A percentile compares a stretch with the other conserved stretches of the same genome.
Conservation (phyloP, 345 rosid genomes). For the Sapria himalayana region DNA sequence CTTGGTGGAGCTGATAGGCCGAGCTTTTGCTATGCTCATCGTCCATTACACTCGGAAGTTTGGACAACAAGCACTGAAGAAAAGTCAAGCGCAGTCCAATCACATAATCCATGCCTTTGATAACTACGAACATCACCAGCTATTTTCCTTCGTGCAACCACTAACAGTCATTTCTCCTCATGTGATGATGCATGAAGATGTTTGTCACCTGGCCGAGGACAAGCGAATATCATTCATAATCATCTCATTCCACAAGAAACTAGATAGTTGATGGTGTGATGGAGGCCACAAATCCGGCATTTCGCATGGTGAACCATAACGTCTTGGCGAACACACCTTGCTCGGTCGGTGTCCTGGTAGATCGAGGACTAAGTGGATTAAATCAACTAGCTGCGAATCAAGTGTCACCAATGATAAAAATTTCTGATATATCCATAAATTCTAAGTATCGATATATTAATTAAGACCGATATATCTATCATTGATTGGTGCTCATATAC, state of each 20-base stretch:
- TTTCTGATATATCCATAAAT: too few species aligned
- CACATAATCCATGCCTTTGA: slow-evolving; percentile 81
- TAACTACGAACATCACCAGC: slow-evolving; percentile 51
- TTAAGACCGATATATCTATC: too few species aligned
- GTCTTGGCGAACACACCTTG: slow-evolving; percentile 56
- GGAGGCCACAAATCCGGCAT: slow-evolving; percentile 84
- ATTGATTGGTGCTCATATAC: too few species aligned
- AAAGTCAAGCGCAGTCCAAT: slow-evolving; percentile 88
- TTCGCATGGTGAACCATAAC: slow-evolving; percentile 61
- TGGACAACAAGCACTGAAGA: slow-evolving; percentile 48
- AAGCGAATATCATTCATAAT: slow-evolving; percentile 53
- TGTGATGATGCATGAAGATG: slow-evolving; percentile 86
- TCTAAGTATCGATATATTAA: too few species aligned
- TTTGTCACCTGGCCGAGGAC: slow-evolving; percentile 74
- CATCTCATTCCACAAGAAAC: slow-evolving; percentile 86
- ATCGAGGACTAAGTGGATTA: slow-evolving; percentile 53
- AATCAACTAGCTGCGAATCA: slow-evolving; percentile 30
- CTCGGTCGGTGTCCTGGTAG: slow-evolving; percentile 73
- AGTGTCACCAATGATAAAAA: too few species aligned
- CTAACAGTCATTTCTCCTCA: slow-evolving; percentile 84
- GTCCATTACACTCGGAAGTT: slow-evolving; percentile 60
- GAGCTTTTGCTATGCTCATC: slow-evolving; percentile 85
- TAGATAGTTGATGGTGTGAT: slow-evolving; percentile 86
- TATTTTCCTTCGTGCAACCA: slow-evolving; percentile 45
- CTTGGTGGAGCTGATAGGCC: slow-evolving; percentile 82